Evolutionary conservation across 768 basidiomycete genomes (phyloP).

Genomic region (Russula abietina): DNA sequence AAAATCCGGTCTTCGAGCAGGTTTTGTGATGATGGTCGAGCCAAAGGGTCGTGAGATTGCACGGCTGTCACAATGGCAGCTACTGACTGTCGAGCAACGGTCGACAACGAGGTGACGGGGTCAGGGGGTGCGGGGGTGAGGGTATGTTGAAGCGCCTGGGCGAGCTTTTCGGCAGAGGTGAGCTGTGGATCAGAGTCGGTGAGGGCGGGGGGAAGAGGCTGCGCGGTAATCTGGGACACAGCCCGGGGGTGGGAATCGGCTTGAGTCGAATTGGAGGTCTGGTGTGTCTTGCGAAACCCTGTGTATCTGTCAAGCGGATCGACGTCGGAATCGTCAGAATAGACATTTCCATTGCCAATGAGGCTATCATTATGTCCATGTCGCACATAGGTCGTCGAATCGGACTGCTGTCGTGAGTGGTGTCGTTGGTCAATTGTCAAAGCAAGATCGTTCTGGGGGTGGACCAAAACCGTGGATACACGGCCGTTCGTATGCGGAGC

Average conservation of each 20-base stretch:
- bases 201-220: neutral
- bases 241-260: constrained; percentile 1
- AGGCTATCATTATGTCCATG: constrained; percentile 31
- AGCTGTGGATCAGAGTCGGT: constrained; percentile 36
- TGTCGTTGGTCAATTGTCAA: neutral
- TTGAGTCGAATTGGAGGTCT: neutral
- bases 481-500: constrained; percentile 10
- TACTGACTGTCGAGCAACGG: constrained; percentile 53
- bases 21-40: constrained; percentile 49
- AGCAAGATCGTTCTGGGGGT: constrained; percentile 1
- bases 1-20: constrained; percentile 59
- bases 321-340: constrained; percentile 76
- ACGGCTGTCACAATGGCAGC: constrained; percentile 57
- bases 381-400: constrained; percentile 32
- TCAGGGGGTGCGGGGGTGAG: constrained; percentile 54
- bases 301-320: constrained; percentile 41
- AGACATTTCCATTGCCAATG: constrained; percentile 51
- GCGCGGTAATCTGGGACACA: neutral
- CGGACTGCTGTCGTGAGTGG: constrained; percentile 31
- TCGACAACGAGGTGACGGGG: constrained; percentile 54
- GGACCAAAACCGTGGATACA: neutral
- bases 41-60: constrained; percentile 39
- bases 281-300: constrained; percentile 21
- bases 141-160: constrained; percentile 56
- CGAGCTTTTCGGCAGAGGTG: constrained; percentile 62